Percentiles rank a stretch among this genome's conserved stretches.
Evolutionary conservation across 2,329 filamentous ascomycete species (phyloP).

Genomic region (Colletotrichum sp.): DNA sequence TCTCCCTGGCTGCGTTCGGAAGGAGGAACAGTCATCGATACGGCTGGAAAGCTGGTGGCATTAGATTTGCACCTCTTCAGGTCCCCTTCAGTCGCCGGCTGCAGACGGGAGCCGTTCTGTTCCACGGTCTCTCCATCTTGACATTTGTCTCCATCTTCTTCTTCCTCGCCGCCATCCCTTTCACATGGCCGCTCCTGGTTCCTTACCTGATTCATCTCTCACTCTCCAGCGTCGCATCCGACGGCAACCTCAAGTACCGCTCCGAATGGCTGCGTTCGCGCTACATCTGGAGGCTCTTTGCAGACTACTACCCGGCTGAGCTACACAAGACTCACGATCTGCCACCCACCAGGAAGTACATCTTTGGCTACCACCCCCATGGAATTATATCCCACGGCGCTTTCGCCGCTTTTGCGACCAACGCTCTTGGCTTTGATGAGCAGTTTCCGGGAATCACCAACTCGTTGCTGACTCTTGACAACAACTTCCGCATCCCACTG

Average conservation of each 20-base stretch:
- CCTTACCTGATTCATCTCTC: conserved; percentile 85
- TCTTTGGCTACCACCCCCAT: conserved; percentile 96
- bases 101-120: conserved; percentile 79
- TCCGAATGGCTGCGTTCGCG: conserved; percentile 76
- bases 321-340: conserved; percentile 86
- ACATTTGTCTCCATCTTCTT: conserved; percentile 81
- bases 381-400: conserved; percentile 98
- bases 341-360: conserved; percentile 85
- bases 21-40: conserved; percentile 26
- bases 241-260: conserved; percentile 77
- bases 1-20: background rate
- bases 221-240: conserved; percentile 77
- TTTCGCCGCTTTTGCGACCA: conserved; percentile 88
- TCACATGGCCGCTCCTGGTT: conserved; percentile 82
- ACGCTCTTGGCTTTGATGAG: conserved; percentile 83
- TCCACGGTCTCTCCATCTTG: conserved; percentile 76
- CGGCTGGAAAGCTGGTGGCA: conserved; percentile 52
- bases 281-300: conserved; percentile 86
- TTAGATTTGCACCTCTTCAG: conserved; percentile 84
- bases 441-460: conserved; percentile 97
- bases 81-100: conserved; percentile 74
- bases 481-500: conserved; percentile 91
- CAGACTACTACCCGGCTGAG: conserved; percentile 87
- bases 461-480: conserved; percentile 89
- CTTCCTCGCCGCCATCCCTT: conserved; percentile 86